Conservation (phyloP, 1,284 basidiomycete species). For the Apiotrichum domesticum region DNA sequence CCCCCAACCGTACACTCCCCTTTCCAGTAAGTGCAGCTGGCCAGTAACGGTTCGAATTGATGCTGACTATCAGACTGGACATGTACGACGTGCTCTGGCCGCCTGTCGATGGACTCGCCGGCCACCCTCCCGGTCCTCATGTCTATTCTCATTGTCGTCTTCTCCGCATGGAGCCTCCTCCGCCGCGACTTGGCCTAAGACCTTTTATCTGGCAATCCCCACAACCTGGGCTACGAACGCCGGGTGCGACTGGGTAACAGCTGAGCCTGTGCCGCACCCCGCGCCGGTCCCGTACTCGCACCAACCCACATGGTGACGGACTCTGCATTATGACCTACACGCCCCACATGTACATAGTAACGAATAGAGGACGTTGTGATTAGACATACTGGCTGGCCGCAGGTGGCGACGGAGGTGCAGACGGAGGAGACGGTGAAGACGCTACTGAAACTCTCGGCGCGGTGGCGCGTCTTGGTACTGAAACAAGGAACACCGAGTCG, state of each 20-base stretch:
- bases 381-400: too few species aligned
- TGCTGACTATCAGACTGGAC: constrained; percentile 52
- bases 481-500: too few species aligned
- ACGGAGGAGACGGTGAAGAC: too few species aligned
- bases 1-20: constrained; percentile 66
- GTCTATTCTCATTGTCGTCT: constrained; percentile 63
- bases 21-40: constrained; percentile 55
- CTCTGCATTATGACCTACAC: constrained; percentile 4
- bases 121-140: constrained; percentile 60
- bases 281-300: neutral
- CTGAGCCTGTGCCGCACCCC: neutral
- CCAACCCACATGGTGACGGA: neutral
- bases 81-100: constrained; percentile 61
- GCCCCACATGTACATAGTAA: constrained; percentile 1
- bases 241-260: neutral
- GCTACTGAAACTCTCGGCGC: too few species aligned
- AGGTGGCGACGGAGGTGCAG: too few species aligned
- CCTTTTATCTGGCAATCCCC: constrained; percentile 14
- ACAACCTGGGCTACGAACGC: neutral
- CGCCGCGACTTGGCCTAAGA: constrained; percentile 44
- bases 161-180: constrained; percentile 65
- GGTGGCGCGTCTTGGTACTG: too few species aligned
- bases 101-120: constrained; percentile 53
- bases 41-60: neutral
- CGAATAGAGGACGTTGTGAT: neutral